A percentile compares a stretch with the other conserved stretches of the same genome.
Conservation (phyloP, 1,139 yeast genomes). For the Geotrichum macrosporum region DNA sequence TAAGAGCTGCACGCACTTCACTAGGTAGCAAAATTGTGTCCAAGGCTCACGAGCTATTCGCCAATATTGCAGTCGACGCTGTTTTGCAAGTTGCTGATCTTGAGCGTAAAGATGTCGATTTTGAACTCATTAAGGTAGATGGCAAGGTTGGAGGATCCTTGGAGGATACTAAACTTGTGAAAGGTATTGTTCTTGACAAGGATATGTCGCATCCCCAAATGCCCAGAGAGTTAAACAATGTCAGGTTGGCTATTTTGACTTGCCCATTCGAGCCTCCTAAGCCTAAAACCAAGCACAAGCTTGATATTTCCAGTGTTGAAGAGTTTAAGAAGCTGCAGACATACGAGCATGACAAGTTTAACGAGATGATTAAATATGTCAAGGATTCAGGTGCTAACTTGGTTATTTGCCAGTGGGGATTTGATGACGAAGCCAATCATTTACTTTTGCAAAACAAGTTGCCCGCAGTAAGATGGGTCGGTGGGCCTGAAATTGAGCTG, state of each 20-base stretch:
- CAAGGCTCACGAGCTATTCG: conserved; percentile 87
- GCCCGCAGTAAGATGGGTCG: conserved; percentile 98
- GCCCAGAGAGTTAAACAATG: conserved; percentile 78
- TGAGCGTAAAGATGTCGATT: conserved; percentile 90
- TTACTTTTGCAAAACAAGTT: conserved; percentile 77
- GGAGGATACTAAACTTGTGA: conserved; percentile 76
- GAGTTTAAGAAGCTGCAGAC: conserved; percentile 87
- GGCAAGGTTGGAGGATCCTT: conserved; percentile 94
- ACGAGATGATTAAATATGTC: conserved; percentile 82
- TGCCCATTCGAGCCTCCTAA: conserved; percentile 99
- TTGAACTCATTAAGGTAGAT: conserved; percentile 90
- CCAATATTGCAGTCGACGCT: conserved; percentile 96
- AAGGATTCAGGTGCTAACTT: conserved; percentile 91
- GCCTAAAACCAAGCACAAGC: conserved; percentile 96
- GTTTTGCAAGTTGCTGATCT: conserved; percentile 89
- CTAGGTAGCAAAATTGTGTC: conserved; percentile 94
- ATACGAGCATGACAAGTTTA: conserved; percentile 86
- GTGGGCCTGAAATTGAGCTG: conserved; percentile 93
- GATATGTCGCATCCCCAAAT: conserved; percentile 98
- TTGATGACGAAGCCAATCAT: conserved; percentile 98
- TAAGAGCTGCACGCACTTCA: conserved; percentile 91
- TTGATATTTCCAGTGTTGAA: conserved; percentile 86
- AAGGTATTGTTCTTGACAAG: conserved; percentile 90
- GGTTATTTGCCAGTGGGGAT: conserved; percentile 99
- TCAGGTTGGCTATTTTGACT: conserved; percentile 88